phyloP scores from a whole-genome alignment of 768 basidiomycete species.

The Termitomyces sp. region DNA sequence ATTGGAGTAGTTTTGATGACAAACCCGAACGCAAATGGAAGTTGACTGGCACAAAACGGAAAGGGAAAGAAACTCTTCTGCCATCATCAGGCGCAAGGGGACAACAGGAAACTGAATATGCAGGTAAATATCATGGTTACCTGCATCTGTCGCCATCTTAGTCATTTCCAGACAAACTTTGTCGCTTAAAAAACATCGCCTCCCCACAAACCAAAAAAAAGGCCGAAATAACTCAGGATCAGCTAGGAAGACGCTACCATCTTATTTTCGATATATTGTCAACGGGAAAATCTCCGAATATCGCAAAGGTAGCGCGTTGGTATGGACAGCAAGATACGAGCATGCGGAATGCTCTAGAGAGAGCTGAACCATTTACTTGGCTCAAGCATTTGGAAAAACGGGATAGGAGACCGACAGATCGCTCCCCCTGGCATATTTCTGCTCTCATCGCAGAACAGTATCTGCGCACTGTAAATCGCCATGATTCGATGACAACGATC shows the following conservation, averaged over 20 bases:
- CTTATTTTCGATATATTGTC: conserved; percentile 43
- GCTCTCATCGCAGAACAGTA: conserved; percentile 72
- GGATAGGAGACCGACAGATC: conserved; percentile 25
- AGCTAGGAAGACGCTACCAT: conserved; percentile 63
- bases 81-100: conserved; percentile 46
- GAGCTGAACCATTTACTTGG: conserved; percentile 72
- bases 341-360: conserved; percentile 53
- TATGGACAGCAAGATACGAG: conserved; percentile 45
- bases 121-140: conserved; percentile 38
- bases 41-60: conserved; percentile 55
- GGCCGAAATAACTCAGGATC: conserved; percentile 60
- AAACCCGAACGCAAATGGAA: conserved; percentile 60
- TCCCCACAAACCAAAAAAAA: conserved; percentile 58
- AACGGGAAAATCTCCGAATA: conserved; percentile 34
- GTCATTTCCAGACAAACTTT: conserved; percentile 49
- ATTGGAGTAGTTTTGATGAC: conserved; percentile 68
- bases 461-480: conserved; percentile 35
- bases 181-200: conserved; percentile 45
- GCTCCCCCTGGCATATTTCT: conserved; percentile 61
- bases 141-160: conserved; percentile 1
- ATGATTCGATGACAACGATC: conserved; percentile 40
- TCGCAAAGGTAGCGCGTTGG: conserved; percentile 58
- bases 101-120: conserved; percentile 57
- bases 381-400: conserved; percentile 60
- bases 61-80: conserved; percentile 47